Percentiles rank a stretch among this genome's conserved stretches.
Conservation (phyloP, 2,329 filamentous ascomycete species). For the Herpotrichia juniperi region DNA sequence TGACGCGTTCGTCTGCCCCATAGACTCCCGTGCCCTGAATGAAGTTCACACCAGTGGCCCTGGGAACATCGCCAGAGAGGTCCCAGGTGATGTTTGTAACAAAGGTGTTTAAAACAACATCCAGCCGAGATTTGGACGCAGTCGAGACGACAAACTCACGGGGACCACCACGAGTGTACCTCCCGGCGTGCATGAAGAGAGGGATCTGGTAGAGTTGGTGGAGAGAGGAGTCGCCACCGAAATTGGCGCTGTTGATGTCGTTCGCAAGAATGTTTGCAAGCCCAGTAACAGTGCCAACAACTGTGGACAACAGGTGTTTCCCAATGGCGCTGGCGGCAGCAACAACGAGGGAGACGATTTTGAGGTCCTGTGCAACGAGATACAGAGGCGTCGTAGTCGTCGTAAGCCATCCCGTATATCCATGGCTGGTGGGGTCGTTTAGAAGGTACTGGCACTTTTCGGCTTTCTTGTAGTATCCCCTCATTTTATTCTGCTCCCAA, state of each 20-base stretch:
- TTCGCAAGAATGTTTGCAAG: background rate
- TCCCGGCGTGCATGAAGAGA: conserved; percentile 16
- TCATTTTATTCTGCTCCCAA: conserved; percentile 59
- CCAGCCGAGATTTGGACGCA: background rate
- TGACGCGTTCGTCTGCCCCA: conserved; percentile 31
- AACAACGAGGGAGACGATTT: background rate
- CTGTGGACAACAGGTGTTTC: background rate
- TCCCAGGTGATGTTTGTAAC: background rate
- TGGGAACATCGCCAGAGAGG: conserved; percentile 39
- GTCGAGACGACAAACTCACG: background rate
- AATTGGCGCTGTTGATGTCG: conserved; percentile 3
- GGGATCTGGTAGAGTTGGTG: conserved; percentile 15
- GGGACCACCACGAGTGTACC: background rate
- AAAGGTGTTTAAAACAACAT: background rate
- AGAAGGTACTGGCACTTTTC: background rate
- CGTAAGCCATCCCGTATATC: background rate
- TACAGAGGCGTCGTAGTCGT: background rate
- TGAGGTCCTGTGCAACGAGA: too few species aligned
- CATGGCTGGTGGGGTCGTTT: background rate
- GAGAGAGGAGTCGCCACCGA: background rate
- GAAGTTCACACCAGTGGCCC: conserved; percentile 45
- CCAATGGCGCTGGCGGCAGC: background rate
- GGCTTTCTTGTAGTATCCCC: conserved; percentile 25
- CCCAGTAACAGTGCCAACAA: background rate
- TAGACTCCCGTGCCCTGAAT: conserved; percentile 43